Base-by-base conservation (phyloP, 352 stramenopile genomes). In the Elongisporangium anandrum region DNA sequence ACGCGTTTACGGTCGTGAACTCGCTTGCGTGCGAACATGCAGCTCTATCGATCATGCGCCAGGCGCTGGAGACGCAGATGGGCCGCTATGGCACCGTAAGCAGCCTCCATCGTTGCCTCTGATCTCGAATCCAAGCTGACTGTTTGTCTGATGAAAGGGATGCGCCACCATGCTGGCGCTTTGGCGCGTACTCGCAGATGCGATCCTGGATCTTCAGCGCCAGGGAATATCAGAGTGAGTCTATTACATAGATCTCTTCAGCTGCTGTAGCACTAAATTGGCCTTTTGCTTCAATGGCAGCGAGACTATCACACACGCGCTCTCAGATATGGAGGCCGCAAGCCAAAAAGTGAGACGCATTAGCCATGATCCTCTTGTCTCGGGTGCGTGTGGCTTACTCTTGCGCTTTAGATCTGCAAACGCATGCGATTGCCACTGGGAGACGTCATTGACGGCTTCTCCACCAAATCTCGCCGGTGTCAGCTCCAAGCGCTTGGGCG, bases 151-250 rank as follows among this genome's bases (percentile, higher is more conserved):
- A 4, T 24, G 12, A n/a, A 8, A 66, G 60, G 5, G 60, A 19
- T 66, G 60, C 21, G 50, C 54, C 19, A 66, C 54, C 34, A 39
- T 66, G 23, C 54, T 66, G 29, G 57, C 61, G 20, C 15, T 66
- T 17, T 58, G 48, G 23, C 26, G 23, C 22, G 60, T 57, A 3
- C 50, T 66, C 10, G 49, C 20, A 4, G 48, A 61, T 2, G 60
- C 60, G 15, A 56, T 24, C 15, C 17, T 65, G 29, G 60, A 65
- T 51, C 60, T 65, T 38, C 13, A 57, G 54, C 48, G 54, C 3
- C 60, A 48, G 2, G 21, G 54, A 1, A 23, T 66, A 3, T 22
- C 19, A 9, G 19, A 24, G 48, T 52, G 22, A 52, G 22, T 52
- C 17, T 22, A 9, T 12, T 24, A 19, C 8, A 2, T 13, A 7